phyloP scores from a whole-genome alignment of 305 asterid genomes.

The Plantago coronopus region DNA sequence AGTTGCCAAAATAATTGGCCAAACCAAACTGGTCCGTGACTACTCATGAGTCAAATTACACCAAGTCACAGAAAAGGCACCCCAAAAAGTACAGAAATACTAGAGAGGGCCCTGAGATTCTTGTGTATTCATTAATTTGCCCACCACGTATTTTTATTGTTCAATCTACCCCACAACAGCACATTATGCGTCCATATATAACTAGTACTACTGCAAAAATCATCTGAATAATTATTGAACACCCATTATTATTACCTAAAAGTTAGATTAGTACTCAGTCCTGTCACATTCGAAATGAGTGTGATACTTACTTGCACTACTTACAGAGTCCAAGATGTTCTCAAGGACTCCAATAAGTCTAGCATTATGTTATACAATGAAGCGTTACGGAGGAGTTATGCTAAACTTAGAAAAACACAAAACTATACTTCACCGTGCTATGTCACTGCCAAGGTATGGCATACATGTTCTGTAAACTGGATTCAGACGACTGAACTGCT shows the following conservation, averaged over 20 bases:
- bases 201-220: not conserved
- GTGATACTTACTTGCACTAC: not conserved
- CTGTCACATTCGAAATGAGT: slow-evolving; percentile 1
- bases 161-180: slow-evolving; percentile 9
- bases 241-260: slow-evolving; percentile 3
- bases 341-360: no score
- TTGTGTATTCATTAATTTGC: not conserved
- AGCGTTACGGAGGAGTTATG: no score
- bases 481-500: no score
- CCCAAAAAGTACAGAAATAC: not conserved
- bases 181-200: not conserved
- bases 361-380: no score
- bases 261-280: not conserved
- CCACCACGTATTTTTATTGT: not conserved
- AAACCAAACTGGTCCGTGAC: slow-evolving; percentile 1
- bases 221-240: not conserved
- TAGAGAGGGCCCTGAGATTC: not conserved
- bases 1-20: not conserved
- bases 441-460: no score
- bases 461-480: no score
- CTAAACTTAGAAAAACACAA: no score
- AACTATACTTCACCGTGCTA: no score
- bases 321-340: no score
- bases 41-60: not conserved
- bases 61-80: not conserved